Evolutionary conservation across 768 basidiomycete genomes (phyloP).

Genomic region (Boletales sp.): DNA sequence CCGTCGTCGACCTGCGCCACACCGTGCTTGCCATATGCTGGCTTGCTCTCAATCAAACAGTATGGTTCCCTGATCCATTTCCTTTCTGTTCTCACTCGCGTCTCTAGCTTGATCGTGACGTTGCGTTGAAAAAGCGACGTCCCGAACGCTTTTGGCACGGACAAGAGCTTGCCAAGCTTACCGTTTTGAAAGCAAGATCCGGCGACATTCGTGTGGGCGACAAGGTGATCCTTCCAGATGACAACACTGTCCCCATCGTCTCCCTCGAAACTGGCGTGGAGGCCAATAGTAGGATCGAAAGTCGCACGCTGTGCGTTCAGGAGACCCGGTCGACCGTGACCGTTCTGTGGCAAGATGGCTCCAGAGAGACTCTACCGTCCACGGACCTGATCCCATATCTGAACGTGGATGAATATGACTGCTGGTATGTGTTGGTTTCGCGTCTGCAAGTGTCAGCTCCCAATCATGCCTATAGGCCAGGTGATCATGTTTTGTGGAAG

Average conservation of each 20-base stretch:
- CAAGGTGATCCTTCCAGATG: constrained; percentile 58
- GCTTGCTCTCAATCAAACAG: constrained; percentile 86
- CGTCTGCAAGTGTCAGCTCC: constrained; percentile 1
- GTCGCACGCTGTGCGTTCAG: constrained; percentile 58
- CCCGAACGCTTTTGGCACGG: constrained; percentile 78
- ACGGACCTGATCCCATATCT: constrained; percentile 74
- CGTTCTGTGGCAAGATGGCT: constrained; percentile 88
- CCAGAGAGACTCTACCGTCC: constrained; percentile 55
- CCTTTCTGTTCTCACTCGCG: neutral
- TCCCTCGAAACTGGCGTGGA: constrained; percentile 55
- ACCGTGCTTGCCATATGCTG: constrained; percentile 79
- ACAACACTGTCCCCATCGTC: constrained; percentile 47
- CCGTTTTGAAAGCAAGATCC: constrained; percentile 55
- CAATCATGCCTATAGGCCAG: constrained; percentile 58
- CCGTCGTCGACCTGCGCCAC: constrained; percentile 69
- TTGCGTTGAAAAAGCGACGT: constrained; percentile 55
- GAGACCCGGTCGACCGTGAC: constrained; percentile 68
- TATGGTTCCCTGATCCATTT: constrained; percentile 30
- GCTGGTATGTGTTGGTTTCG: constrained; percentile 53
- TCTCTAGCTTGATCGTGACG: constrained; percentile 54
- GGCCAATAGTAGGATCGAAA: constrained; percentile 43
- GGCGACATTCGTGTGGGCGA: constrained; percentile 75
- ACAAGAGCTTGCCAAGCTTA: constrained; percentile 58
- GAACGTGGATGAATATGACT: constrained; percentile 90
- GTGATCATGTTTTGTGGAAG: constrained; percentile 85